Evolutionary conservation across 2,329 filamentous ascomycete genomes (phyloP).

Genomic region (Pyricularia pennisetigena): DNA sequence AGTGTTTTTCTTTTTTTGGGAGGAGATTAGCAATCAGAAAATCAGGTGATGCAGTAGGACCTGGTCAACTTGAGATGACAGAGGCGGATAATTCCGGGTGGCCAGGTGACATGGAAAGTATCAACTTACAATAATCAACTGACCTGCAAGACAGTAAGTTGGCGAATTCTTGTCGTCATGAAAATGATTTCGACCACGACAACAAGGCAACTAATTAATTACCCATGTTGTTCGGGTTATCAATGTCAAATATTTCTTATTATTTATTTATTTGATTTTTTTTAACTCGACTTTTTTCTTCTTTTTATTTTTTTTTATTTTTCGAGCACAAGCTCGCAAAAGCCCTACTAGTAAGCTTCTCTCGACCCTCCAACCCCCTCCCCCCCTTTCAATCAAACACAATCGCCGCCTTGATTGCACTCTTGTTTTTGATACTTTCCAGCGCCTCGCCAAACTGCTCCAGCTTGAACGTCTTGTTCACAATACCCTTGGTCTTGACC

Average conservation of each 20-base stretch:
- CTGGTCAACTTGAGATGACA: neutral
- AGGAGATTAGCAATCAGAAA: too few relatives aligned
- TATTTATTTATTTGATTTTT: neutral
- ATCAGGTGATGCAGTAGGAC: neutral
- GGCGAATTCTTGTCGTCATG: neutral
- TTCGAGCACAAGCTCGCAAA: neutral
- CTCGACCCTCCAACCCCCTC: neutral
- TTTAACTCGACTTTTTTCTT: too few relatives aligned
- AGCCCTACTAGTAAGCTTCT: neutral
- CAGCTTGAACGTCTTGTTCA: conserved; percentile 65
- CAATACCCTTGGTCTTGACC: conserved; percentile 56
- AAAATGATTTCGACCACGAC: neutral
- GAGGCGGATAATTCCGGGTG: neutral
- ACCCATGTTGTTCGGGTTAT: neutral
- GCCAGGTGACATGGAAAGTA: neutral
- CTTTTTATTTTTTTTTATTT: neutral
- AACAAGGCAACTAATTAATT: too few relatives aligned
- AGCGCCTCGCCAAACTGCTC: conserved; percentile 63
- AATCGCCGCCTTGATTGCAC: conserved; percentile 65
- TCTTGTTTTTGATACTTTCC: conserved; percentile 62
- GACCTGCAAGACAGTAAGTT: neutral
- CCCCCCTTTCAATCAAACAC: conserved; percentile 40
- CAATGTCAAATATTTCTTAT: neutral
- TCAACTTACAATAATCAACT: neutral
- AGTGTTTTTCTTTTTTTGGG: neutral